Percentiles rank a stretch among this genome's conserved stretches.
Conservation (phyloP, 2,329 filamentous ascomycete genomes). For the Colletotrichum eleusines region DNA sequence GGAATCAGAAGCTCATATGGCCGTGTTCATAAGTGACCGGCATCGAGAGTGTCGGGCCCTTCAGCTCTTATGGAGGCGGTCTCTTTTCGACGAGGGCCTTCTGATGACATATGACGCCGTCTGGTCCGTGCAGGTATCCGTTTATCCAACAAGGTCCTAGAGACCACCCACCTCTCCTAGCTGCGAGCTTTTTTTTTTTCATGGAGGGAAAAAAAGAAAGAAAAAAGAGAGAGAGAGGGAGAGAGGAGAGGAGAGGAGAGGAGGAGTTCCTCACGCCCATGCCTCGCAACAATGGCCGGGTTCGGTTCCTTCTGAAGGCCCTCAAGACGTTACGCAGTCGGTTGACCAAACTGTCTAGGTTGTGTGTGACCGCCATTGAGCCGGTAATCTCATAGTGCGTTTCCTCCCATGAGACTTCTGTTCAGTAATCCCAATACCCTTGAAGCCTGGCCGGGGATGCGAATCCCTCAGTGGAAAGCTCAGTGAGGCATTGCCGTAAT, state of each 20-base stretch:
- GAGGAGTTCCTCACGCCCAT: too few species aligned
- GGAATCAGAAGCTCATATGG: too few species aligned
- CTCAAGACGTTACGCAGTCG: not conserved
- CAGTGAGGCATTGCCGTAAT: not conserved
- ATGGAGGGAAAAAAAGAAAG: too few species aligned
- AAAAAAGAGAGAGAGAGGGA: too few species aligned
- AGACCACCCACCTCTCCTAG: not conserved
- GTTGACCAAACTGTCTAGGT: not conserved
- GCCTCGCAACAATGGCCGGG: not conserved
- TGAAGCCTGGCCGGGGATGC: not conserved
- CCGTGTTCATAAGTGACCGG: too few species aligned
- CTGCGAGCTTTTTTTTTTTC: not conserved
- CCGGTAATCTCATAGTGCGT: slow-evolving; percentile 3
- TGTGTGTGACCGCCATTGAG: not conserved
- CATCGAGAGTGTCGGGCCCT: too few species aligned
- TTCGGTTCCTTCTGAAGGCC: not conserved
- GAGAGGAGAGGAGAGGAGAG: too few species aligned
- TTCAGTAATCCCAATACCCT: slow-evolving; percentile 30
- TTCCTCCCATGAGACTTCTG: slow-evolving; percentile 13
- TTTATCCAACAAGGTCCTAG: not conserved
- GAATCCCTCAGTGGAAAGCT: not conserved
- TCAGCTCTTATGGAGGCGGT: not conserved
- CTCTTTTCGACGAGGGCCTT: not conserved
- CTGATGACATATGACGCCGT: not conserved
- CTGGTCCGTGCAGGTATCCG: not conserved